Base-by-base conservation (phyloP, 768 basidiomycete genomes). In the Auriscalpium orientale region DNA sequence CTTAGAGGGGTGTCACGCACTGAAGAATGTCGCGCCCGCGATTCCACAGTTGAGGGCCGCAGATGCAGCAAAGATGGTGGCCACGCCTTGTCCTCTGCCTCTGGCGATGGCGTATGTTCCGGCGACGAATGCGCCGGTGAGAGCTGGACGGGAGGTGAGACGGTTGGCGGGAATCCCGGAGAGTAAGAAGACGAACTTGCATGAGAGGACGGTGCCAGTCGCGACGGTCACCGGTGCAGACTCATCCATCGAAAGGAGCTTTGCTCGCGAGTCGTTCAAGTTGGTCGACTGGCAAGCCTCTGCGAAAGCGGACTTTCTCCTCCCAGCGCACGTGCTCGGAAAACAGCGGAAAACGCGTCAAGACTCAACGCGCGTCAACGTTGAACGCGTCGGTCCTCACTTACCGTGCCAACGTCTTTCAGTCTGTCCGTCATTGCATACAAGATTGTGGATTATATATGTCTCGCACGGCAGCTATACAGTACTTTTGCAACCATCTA, bases 1-100 rank as follows among this genome's bases (percentile, higher is more conserved):
- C 44, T 46, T 36, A 4, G 22, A 49, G 57, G 6, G 10, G 35
- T 10, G 13, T 10, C 34, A 73, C 85, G 53, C 57, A 92, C 92
- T 78, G 69, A 94, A 93, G 71, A 94, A 94, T 0, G 83, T 79
- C 9, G 81, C 75, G 7, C 87, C 83, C 10, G 81, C 85, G 16
- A 91, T 71, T 21, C 82, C 83, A 47, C 84, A 82, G 65, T 93
- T 93, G 20, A 88, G 59, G 16, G 82, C 84, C 56, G 91, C 80
- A 38, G 82, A 78, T 11, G 78, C 64, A 34, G 84, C 78, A 28
- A 58, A 60, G 47, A 60, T 51, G 18, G 85, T 68, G 9, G 78
- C 64, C 5, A 73, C 74, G 43, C 66, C 57, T 71, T 72, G 77
- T 44, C 78, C 76, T 56, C 76, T 76, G 12, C 79, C 71, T 60